Evolutionary conservation across 768 basidiomycete species (phyloP).

Genomic region (Phanerochaete sordida): DNA sequence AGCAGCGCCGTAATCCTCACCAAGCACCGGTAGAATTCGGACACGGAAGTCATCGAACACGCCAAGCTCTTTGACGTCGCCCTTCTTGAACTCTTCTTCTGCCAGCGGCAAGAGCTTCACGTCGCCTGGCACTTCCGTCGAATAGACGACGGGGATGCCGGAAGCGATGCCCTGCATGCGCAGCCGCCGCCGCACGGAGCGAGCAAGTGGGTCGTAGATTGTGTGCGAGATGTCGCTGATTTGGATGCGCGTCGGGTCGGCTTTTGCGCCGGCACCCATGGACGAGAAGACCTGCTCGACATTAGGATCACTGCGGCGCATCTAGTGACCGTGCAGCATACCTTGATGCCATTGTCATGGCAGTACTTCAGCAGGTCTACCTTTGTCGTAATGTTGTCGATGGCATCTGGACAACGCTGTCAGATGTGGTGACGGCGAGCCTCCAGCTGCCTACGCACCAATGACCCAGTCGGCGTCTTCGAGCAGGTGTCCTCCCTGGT

Average conservation of each 20-base stretch:
- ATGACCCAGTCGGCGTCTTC: conserved; percentile 94
- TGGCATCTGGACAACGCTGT: conserved; percentile 62
- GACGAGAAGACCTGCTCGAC: conserved; percentile 79
- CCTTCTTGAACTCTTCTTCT: conserved; percentile 90
- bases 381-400: conserved; percentile 96
- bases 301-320: neutral
- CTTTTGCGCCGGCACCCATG: conserved; percentile 95
- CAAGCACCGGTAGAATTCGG: conserved; percentile 88
- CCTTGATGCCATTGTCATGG: conserved; percentile 74
- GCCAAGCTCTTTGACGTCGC: conserved; percentile 83
- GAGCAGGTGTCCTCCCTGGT: conserved; percentile 67
- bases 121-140: conserved; percentile 88
- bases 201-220: conserved; percentile 91
- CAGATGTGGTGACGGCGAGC: neutral
- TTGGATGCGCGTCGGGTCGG: conserved; percentile 92
- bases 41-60: conserved; percentile 93
- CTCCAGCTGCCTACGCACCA: conserved; percentile 40
- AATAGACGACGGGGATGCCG: conserved; percentile 89
- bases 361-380: conserved; percentile 93
- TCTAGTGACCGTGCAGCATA: conserved; percentile 24
- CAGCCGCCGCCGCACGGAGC: conserved; percentile 78
- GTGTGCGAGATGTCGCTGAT: conserved; percentile 93
- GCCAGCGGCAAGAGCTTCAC: conserved; percentile 86
- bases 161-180: conserved; percentile 57
- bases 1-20: too few relatives aligned